Base-by-base conservation (phyloP, 1,139 yeast genomes). In the Blastobotrys apis region DNA sequence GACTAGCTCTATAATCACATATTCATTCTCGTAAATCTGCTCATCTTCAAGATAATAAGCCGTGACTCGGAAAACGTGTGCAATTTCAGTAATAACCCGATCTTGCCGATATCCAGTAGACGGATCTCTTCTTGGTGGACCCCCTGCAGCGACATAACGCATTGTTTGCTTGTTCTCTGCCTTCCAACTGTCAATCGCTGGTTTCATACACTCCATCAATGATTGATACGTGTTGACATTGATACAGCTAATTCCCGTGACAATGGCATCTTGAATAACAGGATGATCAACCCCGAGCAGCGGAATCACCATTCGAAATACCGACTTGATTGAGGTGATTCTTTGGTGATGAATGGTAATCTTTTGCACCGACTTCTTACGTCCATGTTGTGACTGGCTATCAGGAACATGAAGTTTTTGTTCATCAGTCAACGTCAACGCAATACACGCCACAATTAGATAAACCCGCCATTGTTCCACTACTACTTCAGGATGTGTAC, bases 401-500 rank as follows among this genome's bases (percentile, higher is more conserved):
- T 65, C 63, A 5, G 74, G 95, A 63, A 73, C 82, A 68, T 66
- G 88, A 52, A 69, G 70, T 65, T 76, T 81, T 58, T 87, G 96
- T 50, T 88, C 96, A 50, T 78, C 86, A 0, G 97, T 88, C 0
- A 94, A 78, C 0, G 98, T 94, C 53, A 92, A 66, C 0, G 97
- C 87, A 21, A 94, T 80, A 59, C 98, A 92, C 0, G 96, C 97
- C 51, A 88, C 94, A 39, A 92, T 84, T 54, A 94, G 67, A 57
- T 84, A 92, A 3, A 88, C 71, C 64, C 86, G 80, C 96, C 96
- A 87, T 59, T 87, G 96, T 49, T 84, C 88, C 3, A 85, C 78
- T 36, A 87, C 68, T 3, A 80, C 73, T 57, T 86, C 95, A 0
- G 94, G 85, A 3, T 84, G 82, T 1, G 65, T 58, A 19, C 65